Evolutionary conservation across 2,329 filamentous ascomycete genomes (phyloP).

Genomic region (Talaromyces sp.): DNA sequence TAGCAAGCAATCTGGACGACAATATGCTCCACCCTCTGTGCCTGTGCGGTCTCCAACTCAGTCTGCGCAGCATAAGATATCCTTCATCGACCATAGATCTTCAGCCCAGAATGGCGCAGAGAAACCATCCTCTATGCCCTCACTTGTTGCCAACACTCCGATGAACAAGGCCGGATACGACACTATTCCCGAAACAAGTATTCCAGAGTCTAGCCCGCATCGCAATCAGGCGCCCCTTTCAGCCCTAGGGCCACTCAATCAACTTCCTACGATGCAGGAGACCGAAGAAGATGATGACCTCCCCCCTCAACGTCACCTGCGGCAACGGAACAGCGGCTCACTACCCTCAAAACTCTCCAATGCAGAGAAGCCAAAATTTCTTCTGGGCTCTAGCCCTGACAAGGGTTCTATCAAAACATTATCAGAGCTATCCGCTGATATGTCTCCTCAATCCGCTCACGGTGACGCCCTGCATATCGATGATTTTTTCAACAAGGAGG

Average conservation of each 20-base stretch:
- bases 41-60: constrained; percentile 18
- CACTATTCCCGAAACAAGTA: constrained; percentile 29
- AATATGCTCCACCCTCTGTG: constrained; percentile 17
- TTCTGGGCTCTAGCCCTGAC: constrained; percentile 36
- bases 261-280: constrained; percentile 14
- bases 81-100: neutral
- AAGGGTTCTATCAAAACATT: constrained; percentile 34
- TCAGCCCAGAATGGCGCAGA: constrained; percentile 14
- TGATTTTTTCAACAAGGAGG: constrained; percentile 36
- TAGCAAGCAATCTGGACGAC: neutral
- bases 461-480: constrained; percentile 32
- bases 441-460: constrained; percentile 34
- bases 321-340: constrained; percentile 9
- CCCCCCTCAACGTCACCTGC: constrained; percentile 26
- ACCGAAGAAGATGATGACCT: constrained; percentile 35
- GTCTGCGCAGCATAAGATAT: constrained; percentile 17
- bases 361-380: neutral
- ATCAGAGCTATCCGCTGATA: constrained; percentile 40
- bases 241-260: neutral
- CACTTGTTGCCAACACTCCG: constrained; percentile 38
- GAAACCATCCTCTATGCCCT: constrained; percentile 36
- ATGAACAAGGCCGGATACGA: constrained; percentile 25
- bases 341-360: neutral
- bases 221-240: constrained; percentile 7
- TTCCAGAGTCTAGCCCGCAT: constrained; percentile 37